Base-by-base conservation (phyloP, 768 basidiomycete species). In the Termitomyces sp. region DNA sequence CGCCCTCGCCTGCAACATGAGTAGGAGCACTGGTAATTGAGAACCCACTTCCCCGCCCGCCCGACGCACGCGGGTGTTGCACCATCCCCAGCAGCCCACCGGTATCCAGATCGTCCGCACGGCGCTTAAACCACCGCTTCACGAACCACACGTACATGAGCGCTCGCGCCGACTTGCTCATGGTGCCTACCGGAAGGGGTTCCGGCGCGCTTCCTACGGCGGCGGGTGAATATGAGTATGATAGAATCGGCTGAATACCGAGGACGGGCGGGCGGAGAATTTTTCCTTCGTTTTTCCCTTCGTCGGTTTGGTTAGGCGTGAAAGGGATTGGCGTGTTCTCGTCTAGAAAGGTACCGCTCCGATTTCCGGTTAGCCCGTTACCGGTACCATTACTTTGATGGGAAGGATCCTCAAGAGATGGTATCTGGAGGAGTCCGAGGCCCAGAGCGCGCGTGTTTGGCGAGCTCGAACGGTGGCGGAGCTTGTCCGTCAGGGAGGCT, bases 131-230 rank as follows among this genome's bases (percentile, higher is more conserved):
- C 92, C 92, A 94, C 62, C 75, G 79, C 49, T 86, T 77, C 27
- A 91, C 84, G 20, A 88, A 76, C 91, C 91, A 94, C 5, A 88
- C 82, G 58, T 94, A 92, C 71, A 82, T 76, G 57, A 79, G 51
- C 47, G 65, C 65, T 18, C 65, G 53, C 6, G 60, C 62, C 13
- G 45, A 43, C 18, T 60, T 62, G 32, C 58, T 40, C 14, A 60
- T 30, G 32, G 37, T 59, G 20, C 53, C 56, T 14, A 43, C 18
- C 10, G 55, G 46, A 2, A 61, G 27, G 1, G 63, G 54, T 27
- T 56, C 64, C 6, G 61, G 51, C 16, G 48, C 51, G 34, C 58
- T 71, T 53, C 70, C 75, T 18, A 68, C 33, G 4, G 68, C 33
- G 4, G 61, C 30, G 13, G 62, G 61, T 4, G 55, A 24, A 45